Conservation (phyloP, 1,139 yeast genomes). For the Casaregolazyma lundiana region DNA sequence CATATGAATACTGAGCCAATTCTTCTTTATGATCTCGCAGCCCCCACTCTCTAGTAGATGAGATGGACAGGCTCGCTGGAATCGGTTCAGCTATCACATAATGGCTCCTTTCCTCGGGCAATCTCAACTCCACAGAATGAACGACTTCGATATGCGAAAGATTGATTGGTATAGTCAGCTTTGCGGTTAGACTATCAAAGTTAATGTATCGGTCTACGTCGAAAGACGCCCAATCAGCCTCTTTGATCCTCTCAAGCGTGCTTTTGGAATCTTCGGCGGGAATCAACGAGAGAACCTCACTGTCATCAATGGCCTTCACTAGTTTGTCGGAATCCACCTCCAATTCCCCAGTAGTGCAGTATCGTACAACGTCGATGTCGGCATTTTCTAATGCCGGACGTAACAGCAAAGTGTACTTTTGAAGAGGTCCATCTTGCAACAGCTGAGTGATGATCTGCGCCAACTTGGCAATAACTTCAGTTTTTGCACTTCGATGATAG, state of each 20-base stretch:
- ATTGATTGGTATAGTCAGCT: constrained; percentile 25
- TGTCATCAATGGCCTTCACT: constrained; percentile 9
- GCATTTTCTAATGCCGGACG: constrained; percentile 14
- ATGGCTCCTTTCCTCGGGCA: constrained; percentile 29
- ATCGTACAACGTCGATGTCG: constrained; percentile 16
- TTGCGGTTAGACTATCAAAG: constrained; percentile 15
- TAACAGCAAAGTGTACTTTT: constrained; percentile 15
- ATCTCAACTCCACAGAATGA: constrained; percentile 24
- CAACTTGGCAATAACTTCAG: constrained; percentile 18
- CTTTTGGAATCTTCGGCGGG: constrained; percentile 6
- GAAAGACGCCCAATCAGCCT: neutral
- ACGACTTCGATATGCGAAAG: constrained; percentile 28
- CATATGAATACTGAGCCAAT: constrained; percentile 33
- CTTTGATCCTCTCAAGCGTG: constrained; percentile 9
- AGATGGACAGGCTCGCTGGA: constrained; percentile 39
- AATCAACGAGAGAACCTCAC: constrained; percentile 12
- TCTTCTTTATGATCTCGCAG: constrained; percentile 11
- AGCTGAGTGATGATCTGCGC: constrained; percentile 19
- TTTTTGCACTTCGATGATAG: constrained; percentile 5
- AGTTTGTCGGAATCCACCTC: constrained; percentile 10
- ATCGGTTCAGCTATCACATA: constrained; percentile 65
- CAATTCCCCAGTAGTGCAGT: constrained; percentile 18
- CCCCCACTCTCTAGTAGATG: constrained; percentile 47
- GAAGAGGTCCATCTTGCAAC: constrained; percentile 30
- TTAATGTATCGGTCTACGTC: constrained; percentile 7